Percentiles rank a stretch among this genome's conserved stretches.
Evolutionary conservation across 2,329 filamentous ascomycete genomes (phyloP).

Genomic region (Pyricularia sp.): DNA sequence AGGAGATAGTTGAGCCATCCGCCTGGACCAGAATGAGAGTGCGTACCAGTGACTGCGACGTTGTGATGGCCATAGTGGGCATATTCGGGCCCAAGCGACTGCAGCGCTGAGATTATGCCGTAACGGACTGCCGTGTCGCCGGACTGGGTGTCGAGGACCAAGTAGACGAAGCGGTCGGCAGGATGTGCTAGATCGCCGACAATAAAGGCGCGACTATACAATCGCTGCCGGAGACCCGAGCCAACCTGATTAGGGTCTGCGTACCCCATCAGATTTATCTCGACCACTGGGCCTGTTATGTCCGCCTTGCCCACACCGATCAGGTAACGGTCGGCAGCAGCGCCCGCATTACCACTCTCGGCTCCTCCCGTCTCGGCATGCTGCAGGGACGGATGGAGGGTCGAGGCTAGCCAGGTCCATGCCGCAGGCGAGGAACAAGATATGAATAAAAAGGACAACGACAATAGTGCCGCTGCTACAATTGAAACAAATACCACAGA

Average conservation of each 20-base stretch:
- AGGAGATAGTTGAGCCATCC: constrained; percentile 90
- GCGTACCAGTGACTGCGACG: constrained; percentile 81
- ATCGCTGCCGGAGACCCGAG: constrained; percentile 70
- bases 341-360: not conserved
- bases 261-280: constrained; percentile 87
- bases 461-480: not conserved
- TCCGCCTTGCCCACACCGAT: constrained; percentile 44
- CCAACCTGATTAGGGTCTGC: constrained; percentile 73
- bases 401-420: not conserved
- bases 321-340: constrained; percentile 33
- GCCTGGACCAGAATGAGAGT: constrained; percentile 82
- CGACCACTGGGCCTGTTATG: constrained; percentile 65
- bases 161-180: constrained; percentile 68
- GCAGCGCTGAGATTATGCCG: constrained; percentile 67
- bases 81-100: constrained; percentile 60
- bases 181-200: constrained; percentile 58
- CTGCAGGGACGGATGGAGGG: not conserved
- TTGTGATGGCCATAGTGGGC: constrained; percentile 64
- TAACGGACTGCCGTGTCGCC: constrained; percentile 82
- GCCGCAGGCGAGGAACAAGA: not conserved
- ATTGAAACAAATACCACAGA: not conserved
- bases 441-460: not conserved
- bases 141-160: constrained; percentile 77
- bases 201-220: constrained; percentile 84
- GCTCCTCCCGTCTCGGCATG: not conserved